Percentiles rank a stretch among this genome's conserved stretches.
Evolutionary conservation across 2,329 filamentous ascomycete species (phyloP).

Genomic region (Pyricularia grisea): DNA sequence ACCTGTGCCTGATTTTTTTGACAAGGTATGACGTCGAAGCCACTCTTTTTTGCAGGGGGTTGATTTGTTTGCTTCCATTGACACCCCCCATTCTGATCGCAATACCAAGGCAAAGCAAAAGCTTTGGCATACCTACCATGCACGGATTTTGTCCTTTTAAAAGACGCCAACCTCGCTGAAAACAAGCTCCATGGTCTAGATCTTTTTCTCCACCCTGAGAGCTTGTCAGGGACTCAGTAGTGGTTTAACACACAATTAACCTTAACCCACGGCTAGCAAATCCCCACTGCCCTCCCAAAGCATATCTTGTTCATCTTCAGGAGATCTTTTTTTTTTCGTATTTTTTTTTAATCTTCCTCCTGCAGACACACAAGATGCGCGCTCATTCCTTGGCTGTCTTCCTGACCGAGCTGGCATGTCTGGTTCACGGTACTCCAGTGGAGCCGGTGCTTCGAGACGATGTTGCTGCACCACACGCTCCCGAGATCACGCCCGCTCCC

Average conservation of each 20-base stretch:
- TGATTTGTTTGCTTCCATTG: not conserved
- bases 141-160: not conserved
- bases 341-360: too few relatives aligned
- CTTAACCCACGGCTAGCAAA: too few relatives aligned
- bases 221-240: not conserved
- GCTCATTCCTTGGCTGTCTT: not conserved
- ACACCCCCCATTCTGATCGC: not conserved
- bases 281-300: not conserved
- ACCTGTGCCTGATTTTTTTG: not conserved
- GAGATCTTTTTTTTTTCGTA: not conserved
- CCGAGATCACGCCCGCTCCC: slow-evolving; percentile 17
- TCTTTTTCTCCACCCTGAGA: not conserved
- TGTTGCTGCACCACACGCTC: slow-evolving; percentile 7
- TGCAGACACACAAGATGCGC: not conserved
- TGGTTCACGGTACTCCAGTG: not conserved
- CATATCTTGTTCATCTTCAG: not conserved
- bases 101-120: not conserved
- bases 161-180: not conserved
- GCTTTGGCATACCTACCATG: not conserved
- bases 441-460: not conserved
- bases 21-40: not conserved
- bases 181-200: not conserved
- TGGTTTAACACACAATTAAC: not conserved
- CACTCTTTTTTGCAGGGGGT: not conserved
- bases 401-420: not conserved